These are phyloP conservation scores for Chenopodium quinoa DNA, from an alignment of 148 eudicot genomes.

Conservation along the genomic window DNA sequence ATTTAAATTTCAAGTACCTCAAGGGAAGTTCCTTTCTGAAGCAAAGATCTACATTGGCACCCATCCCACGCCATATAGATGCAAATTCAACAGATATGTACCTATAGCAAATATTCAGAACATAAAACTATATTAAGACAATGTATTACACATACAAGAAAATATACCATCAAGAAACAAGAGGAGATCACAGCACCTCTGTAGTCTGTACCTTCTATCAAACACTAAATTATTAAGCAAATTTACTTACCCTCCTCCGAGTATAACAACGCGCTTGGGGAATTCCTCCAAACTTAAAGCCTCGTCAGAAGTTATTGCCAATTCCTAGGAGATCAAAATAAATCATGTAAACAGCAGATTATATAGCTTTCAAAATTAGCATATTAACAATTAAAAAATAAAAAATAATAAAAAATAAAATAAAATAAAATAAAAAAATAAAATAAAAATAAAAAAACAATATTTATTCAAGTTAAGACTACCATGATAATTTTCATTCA, in stretches of 20 bases:
- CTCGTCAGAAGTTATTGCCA: constrained; percentile 93
- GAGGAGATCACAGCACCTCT: not conserved
- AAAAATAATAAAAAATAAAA: no score
- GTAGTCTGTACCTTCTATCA: not conserved
- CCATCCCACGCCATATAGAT: constrained; percentile 99
- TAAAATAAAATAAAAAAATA: no score
- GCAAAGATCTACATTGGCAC: constrained; percentile 69
- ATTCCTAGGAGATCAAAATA: constrained; percentile 46
- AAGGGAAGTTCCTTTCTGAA: constrained; percentile 95
- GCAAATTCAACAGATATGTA: constrained; percentile 99
- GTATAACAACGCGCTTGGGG: constrained; percentile 85
- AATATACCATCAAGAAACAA: not conserved
- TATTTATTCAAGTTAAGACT: no score
- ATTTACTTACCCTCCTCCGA: constrained; percentile 83
- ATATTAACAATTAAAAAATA: not conserved
- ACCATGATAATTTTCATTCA: no score
- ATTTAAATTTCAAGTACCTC: constrained; percentile 44
- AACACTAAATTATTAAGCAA: not conserved
- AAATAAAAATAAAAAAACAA: not conserved
- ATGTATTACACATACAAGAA: not conserved
- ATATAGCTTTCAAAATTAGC: constrained; percentile 1
- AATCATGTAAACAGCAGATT: constrained; percentile 6
- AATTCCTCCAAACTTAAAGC: constrained; percentile 96
- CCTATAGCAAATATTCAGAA: constrained; percentile 37
- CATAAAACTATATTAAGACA: not conserved